Conservation (phyloP, 2,329 filamentous ascomycete genomes). For the Ceratocystis huliohia region DNA sequence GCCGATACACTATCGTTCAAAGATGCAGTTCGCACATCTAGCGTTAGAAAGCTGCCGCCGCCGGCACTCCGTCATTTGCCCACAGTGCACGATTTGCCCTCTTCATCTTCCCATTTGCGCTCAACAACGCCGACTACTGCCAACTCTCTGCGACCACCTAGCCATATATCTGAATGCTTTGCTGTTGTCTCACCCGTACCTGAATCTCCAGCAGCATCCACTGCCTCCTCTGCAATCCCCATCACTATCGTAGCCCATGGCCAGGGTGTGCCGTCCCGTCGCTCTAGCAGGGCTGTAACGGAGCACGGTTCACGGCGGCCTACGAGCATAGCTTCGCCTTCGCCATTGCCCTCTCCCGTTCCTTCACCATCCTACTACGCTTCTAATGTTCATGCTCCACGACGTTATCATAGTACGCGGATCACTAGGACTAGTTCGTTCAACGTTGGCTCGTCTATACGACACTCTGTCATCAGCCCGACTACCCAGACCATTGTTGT, state of each 20-base stretch:
- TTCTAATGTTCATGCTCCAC: background rate
- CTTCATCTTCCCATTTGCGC: background rate
- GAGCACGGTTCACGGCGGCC: slow-evolving; percentile 11
- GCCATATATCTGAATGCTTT: slow-evolving; percentile 5
- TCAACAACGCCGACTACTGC: slow-evolving; percentile 4
- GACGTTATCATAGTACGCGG: slow-evolving; percentile 14
- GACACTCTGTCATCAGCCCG: background rate
- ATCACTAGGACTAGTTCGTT: background rate
- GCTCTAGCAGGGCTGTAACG: slow-evolving; percentile 2
- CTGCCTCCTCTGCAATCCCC: background rate
- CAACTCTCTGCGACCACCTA: background rate
- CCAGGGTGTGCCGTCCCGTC: background rate
- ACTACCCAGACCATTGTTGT: background rate
- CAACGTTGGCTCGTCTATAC: background rate
- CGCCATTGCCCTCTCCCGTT: background rate
- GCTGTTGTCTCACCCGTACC: slow-evolving; percentile 6
- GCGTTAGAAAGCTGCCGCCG: slow-evolving; percentile 13
- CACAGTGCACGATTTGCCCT: slow-evolving; percentile 14
- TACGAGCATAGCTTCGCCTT: background rate
- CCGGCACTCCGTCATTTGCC: slow-evolving; percentile 12
- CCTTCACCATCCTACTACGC: background rate
- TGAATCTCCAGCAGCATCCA: background rate
- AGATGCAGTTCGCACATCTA: slow-evolving; percentile 11
- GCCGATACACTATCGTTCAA: slow-evolving; percentile 15
- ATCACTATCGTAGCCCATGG: background rate